Evolutionary conservation across 2,329 filamentous ascomycete genomes (phyloP), one percentile per base, ranked within the genome.

Genomic region (Sclerotinia minor): DNA sequence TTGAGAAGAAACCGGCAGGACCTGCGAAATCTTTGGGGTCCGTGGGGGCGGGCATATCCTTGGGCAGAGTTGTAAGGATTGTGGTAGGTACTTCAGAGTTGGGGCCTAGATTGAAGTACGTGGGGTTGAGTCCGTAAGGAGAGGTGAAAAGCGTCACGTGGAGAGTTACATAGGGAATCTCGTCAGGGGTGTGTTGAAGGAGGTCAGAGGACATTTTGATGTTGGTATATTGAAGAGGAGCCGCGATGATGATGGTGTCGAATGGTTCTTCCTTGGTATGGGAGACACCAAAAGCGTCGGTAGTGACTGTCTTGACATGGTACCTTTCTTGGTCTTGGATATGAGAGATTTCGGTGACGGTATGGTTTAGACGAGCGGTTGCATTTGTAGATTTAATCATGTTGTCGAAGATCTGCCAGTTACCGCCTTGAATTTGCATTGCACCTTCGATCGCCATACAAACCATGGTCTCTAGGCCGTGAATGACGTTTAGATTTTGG

Each of bases 121-220:
- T 78, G 0, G 90, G 84, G 26, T 86, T 88, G n/a, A 96, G 84
- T n/a, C 80, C 83, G 73, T 88, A 86, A 0, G 92, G 88, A 0
- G 92, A 92, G 0, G 94, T 84, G 75, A 99, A 94, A 0, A 98
- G 85, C 0, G 94, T 98, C 64, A 97, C 94, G 75, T 98, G 90
- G 0, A 98, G 84, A 59, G 86, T 85, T 3, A 92, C 91, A 77
- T 97, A 99, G 0, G 92, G 91, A n/a, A 97, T 89, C 57, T 85
- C 78, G 72, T 95, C 90, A 1, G 96, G 92, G 5, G 80, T 78
- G 44, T 84, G 82, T 65, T 92, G 89, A 21, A 94, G 85, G 32
- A 96, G 85, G 35, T 83, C 81, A 47, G 89, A 83, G 0, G 87
- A 87, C 1, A 83, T 79, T 3, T 82, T 80, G 73, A 98, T 89